Evolutionary conservation across 2,329 filamentous ascomycete species (phyloP), one percentile per base, ranked within the genome.

Genomic region (Exophiala sideris): DNA sequence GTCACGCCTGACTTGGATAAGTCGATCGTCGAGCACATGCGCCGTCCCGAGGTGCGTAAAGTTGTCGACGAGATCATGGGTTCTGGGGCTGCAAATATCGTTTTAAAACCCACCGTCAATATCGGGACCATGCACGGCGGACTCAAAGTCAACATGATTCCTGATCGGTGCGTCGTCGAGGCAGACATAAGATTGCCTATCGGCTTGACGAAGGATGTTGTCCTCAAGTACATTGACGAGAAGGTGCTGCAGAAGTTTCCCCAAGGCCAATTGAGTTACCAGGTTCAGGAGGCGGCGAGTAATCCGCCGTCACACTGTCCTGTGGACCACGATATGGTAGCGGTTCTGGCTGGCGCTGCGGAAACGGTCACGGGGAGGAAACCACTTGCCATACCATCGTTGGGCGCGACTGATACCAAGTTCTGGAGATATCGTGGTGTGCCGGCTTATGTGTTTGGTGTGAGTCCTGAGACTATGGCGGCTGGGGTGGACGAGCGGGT

Each of bases 131-230:
- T 75, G n/a, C 60, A 65, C 21, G 73, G 72, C 5, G 73, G 73
- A 2, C 54, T 68, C 8, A 73, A 75, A 50, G 71, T 75, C 57
- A 75, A 75, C 54, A 71, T 72, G 63, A 74, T 75, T 21, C 70
- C 72, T 0, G 67, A 69, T 3, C 41, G 56, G 12, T 74, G 70
- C 44, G 54, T 62, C 1, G 72, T 75, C 51, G 71, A 73, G 56
- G 65, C 66, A 1, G 73, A 75, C 36, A 71, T 75, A 29, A 65
- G 72, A 2, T 58, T 75, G 11, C 72, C 73, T 0, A 67, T 75
- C 29, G 71, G 73, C 1, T 50, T 75, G 8, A 57, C 54, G n/a
- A 60, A 64, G 2, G 52, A 65, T 2, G 51, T 58, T 5, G 66
- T 72, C 3, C 61, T 69, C 21, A 41, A 54, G 2, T 56, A 61